Evolutionary conservation across 192 early-diverging fungal species (phyloP), one percentile per base, ranked within the genome.

Genomic region (Coemansia sp.): DNA sequence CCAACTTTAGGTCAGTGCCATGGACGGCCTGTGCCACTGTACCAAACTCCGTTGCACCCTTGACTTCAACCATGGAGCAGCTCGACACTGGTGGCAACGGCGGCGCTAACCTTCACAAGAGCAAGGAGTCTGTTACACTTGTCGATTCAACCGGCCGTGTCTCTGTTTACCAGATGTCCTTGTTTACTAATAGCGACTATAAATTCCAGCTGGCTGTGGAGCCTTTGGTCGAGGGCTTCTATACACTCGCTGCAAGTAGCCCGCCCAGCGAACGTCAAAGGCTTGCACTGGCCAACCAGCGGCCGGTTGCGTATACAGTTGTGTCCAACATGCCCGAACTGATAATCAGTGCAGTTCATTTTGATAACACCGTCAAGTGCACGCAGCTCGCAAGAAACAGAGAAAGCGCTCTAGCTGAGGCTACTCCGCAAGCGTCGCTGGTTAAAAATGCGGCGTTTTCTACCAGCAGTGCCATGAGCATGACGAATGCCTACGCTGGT

Each of bases 401-500:
- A 29, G 67, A 65, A 13, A 46, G 53, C 37, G 42, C 55, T 7
- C 25, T 28, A 2, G 37, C 65, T 2, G 74, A 63, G 8, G 31
- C 52, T 23, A 15, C 26, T 12, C 61, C 52, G 29, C 53, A 46
- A 20, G 33, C 61, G 7, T 34, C 62, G 21, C 45, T 61, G 16
- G 25, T 42, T 2, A 57, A 30, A 15, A 60, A 51, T 46, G 37
- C 58, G 30, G 13, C 49, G 53, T 18, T 49, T 10, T 20, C 58
- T 23, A 12, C 66, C 26, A 61, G 65, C 59, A 61, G 56, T 15
- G 52, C 57, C 21, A 48, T 59, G 39, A 49, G 64, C 55, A 78
- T 78, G 75, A 69, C 75, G 16, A 78, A 78, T 28, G 75, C 75
- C 48, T 72, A 72, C 28, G 75, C 75, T 8, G 57, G 70, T 33